Base-by-base conservation (phyloP, 2,329 filamentous ascomycete genomes). In the Balansia obtecta region DNA sequence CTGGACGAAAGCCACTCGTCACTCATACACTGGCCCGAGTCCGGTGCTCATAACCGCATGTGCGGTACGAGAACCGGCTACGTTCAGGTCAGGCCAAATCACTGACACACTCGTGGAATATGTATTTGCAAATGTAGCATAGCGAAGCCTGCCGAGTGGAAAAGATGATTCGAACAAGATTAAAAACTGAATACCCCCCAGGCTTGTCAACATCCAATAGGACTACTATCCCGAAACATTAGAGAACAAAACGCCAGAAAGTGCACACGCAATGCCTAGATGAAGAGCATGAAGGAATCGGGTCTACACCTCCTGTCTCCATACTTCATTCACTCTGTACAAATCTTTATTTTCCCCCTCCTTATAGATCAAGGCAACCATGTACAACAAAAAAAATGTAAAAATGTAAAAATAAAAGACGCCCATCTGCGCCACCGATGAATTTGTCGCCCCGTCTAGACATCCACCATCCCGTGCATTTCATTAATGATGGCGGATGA, bases 371-470 rank as follows among this genome's bases (percentile, higher is more conserved):
- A 13, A 18, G 10, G 16, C 22, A 45, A 45, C 15, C 42, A 46
- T 46, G 11, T 37, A 40, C 12, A 49, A 40, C 12, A 49, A 43
- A 8, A 32, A 43, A 49, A 33, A 18, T 46, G n/a, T 46, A 50
- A 50, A 32, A 30, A n/a, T n/a, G n/a, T n/a, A n/a, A n/a, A n/a
- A n/a, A n/a, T n/a, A 38, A 37, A 48, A 52, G 45, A 43, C n/a
- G 11, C 38, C 37, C 37, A 32, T 33, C 22, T 33, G 38, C 38
- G 45, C 45, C 44, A 18, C 15, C 8, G 38, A 6, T n/a, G 4
- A 46, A 11, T 2, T n/a, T 12, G 12, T 37, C 4, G 27, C 27
- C 27, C 27, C 27, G 27, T 27, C 27, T 27, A 27, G 15, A 27
- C 16, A 42, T 27, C 40, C 10, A 40, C n/a, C 8, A 16, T 40